phyloP scores from a whole-genome alignment of 495 filamentous ascomycete species.

The Chaetomidium leptoderma region DNA sequence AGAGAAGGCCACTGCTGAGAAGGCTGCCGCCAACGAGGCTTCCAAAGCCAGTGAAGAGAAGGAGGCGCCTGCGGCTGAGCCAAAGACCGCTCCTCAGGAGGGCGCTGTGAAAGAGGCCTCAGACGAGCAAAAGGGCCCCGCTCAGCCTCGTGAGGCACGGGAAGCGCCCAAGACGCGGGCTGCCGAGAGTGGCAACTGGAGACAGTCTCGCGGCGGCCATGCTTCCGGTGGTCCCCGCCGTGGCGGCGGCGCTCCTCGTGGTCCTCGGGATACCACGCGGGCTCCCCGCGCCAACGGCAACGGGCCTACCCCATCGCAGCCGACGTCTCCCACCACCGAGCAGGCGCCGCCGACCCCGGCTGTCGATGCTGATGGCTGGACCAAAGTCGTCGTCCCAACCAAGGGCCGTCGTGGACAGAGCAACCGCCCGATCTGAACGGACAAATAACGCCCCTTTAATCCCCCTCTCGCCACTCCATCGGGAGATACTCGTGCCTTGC shows the following conservation, averaged over 20 bases:
- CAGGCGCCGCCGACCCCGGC: constrained; percentile 30
- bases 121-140: constrained; percentile 34
- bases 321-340: constrained; percentile 30
- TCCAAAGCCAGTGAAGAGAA: constrained; percentile 27
- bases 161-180: constrained; percentile 40
- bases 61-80: constrained; percentile 20
- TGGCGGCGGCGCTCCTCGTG: constrained; percentile 43
- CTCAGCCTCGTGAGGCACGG: constrained; percentile 26
- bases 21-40: constrained; percentile 53
- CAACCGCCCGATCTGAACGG: constrained; percentile 31
- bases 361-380: constrained; percentile 71
- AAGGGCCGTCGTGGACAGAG: constrained; percentile 42
- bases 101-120: constrained; percentile 34
- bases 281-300: constrained; percentile 45
- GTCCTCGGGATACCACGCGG: constrained; percentile 40
- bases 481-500: neutral
- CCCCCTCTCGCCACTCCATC: neutral
- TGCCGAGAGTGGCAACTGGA: constrained; percentile 50
- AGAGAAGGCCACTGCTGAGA: constrained; percentile 60
- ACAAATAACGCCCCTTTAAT: constrained; percentile 7
- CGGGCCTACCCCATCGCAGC: constrained; percentile 28
- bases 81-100: constrained; percentile 55
- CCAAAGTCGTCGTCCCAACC: constrained; percentile 67
- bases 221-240: constrained; percentile 35
- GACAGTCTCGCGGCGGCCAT: constrained; percentile 41